Base-by-base conservation (phyloP, 2,329 filamentous ascomycete species). In the Xylariaceae sp. region DNA sequence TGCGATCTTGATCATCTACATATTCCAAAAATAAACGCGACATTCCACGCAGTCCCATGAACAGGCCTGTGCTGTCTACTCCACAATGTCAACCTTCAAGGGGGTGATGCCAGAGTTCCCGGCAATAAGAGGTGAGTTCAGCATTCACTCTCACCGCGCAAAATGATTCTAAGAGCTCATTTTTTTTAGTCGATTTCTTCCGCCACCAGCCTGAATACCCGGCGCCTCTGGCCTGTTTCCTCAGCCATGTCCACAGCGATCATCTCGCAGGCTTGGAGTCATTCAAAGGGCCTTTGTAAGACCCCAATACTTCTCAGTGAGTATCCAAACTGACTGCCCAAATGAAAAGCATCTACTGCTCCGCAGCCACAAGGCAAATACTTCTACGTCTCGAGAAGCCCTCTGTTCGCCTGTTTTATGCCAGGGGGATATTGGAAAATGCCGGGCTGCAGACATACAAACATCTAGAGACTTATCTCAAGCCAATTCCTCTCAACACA, bases 211-310 rank as follows among this genome's bases (percentile, higher is more conserved):
- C 77, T 4, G 74, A 74, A 13, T 50, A 52, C 15, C 80, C 75
- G 13, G 81, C 88, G 3, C 89, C 91, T 0, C 74, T 94, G 57
- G 92, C 89, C 13, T 94, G 88, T 72, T 96, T 97, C 70, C 79
- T 97, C 30, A 95, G 89, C 73, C 93, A 97, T 81, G 86, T 95
- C 1, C 93, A 97, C 71, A 95, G 88, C 64, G 92, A 97, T 68
- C 93, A 97, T 74, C 81, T 97, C 1, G 81, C 82, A 42, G 92
- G 93, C 0, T 80, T 97, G 1, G 91, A 96, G 67, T 83, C 80
- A 10, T 80, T 92, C 56, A 83, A 85, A 51, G 85, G 89, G 34
- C 89, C 90, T 0, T 96, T 96, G 81, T 84, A 72, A 48, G 76
- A 30, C 57, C 23, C 8, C 9, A 13, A 8, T n/a, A 18, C 8